A percentile compares a stretch with the other conserved stretches of the same genome.
Evolutionary conservation across 495 filamentous ascomycete species (phyloP).

Genomic region (Stereocaulon alpinum): DNA sequence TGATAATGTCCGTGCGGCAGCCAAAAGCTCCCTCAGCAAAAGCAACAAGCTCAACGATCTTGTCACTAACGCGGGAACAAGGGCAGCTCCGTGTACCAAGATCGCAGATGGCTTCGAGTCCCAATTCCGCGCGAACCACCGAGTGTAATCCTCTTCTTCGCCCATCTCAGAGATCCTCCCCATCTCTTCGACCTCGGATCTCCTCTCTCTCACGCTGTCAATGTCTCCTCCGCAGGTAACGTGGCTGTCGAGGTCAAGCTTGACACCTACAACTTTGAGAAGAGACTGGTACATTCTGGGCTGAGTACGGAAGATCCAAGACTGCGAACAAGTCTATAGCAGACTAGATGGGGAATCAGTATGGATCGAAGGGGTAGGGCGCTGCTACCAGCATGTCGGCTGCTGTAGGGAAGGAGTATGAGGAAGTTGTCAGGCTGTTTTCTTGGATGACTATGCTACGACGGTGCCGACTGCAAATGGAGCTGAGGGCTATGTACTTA

Average conservation of each 20-base stretch:
- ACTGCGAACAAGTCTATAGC: slow-evolving; percentile 35
- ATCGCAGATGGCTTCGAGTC: slow-evolving; percentile 39
- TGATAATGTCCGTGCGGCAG: slow-evolving; percentile 35
- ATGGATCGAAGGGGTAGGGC: slow-evolving; percentile 30
- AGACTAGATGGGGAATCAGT: slow-evolving; percentile 34
- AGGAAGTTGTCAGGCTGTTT: slow-evolving; percentile 32
- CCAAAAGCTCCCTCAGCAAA: slow-evolving; percentile 27
- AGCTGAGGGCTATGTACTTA: not conserved
- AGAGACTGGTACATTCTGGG: slow-evolving; percentile 31
- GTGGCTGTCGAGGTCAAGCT: slow-evolving; percentile 20
- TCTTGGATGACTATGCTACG: not conserved
- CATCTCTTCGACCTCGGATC: slow-evolving; percentile 27
- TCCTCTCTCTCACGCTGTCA: slow-evolving; percentile 35
- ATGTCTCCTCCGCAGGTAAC: slow-evolving; percentile 33
- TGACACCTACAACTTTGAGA: slow-evolving; percentile 29
- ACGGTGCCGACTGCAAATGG: not conserved
- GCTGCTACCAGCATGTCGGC: slow-evolving; percentile 36
- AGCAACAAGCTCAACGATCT: slow-evolving; percentile 30
- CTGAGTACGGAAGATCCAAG: slow-evolving; percentile 32
- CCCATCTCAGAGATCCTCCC: slow-evolving; percentile 38
- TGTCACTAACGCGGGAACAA: slow-evolving; percentile 30
- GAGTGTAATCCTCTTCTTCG: slow-evolving; percentile 43
- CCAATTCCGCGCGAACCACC: slow-evolving; percentile 43
- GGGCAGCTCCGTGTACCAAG: slow-evolving; percentile 26
- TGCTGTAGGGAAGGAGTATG: slow-evolving; percentile 29